These are phyloP conservation scores for Cruciata laevipes DNA, from an alignment of 257 asterid genomes.

Conservation along the genomic window DNA sequence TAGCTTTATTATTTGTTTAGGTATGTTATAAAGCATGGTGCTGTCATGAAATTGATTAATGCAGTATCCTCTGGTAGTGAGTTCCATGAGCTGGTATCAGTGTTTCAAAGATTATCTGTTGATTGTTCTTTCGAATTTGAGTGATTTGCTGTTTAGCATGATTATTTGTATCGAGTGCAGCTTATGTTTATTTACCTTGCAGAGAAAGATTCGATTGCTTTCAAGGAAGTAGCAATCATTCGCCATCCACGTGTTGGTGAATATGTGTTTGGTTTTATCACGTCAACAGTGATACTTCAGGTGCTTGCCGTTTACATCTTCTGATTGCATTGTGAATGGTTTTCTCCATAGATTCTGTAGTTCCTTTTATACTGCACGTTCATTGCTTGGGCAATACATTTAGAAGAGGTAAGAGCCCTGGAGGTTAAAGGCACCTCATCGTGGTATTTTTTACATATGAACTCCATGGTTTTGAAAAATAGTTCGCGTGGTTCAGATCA, in stretches of 20 bases:
- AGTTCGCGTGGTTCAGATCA: background rate
- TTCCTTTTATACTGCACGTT: background rate
- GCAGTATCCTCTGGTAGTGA: too few relatives aligned
- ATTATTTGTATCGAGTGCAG: too few relatives aligned
- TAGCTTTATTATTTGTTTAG: too few relatives aligned
- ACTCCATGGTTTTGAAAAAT: background rate
- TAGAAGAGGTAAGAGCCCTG: background rate
- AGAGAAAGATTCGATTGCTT: conserved; percentile 87
- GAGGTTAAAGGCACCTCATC: background rate
- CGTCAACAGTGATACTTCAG: conserved; percentile 84
- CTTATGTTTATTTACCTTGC: conserved; percentile 12
- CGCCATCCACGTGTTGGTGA: conserved; percentile 96
- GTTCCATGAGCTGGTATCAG: too few relatives aligned
- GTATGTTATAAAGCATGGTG: too few relatives aligned
- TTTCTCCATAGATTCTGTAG: background rate
- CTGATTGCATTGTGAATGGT: conserved; percentile 3
- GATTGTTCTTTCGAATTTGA: too few relatives aligned
- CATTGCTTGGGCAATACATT: background rate
- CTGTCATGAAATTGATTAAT: too few relatives aligned
- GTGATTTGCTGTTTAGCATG: too few relatives aligned
- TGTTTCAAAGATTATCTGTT: too few relatives aligned
- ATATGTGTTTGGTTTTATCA: conserved; percentile 83
- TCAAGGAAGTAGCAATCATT: conserved; percentile 90
- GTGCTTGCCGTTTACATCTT: conserved; percentile 28
- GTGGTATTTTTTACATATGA: background rate